Evolutionary conservation across 2,329 filamentous ascomycete genomes (phyloP), one percentile per base, ranked within the genome.

Genomic region (Fusarium verrucosum): DNA sequence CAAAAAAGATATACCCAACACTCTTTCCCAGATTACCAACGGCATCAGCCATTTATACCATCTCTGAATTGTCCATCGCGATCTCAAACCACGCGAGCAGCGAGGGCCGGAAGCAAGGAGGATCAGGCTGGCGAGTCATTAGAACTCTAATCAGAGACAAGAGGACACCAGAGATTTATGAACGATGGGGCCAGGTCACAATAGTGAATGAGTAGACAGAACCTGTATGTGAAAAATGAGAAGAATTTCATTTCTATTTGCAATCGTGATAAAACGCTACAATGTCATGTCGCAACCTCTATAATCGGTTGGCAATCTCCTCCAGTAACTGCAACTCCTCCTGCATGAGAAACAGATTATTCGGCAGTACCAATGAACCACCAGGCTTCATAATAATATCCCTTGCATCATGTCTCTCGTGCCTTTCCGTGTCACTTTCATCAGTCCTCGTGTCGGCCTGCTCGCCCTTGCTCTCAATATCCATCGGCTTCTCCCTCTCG

Each of bases 11-110:
- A 81, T 96, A 46, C 91, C 91, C 0, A 87, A 89, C 63, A 88
- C 96, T 3, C 80, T 99, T 33, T 90, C 92, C 57, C 95, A 99
- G 75, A 93, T 99, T 60, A 92, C 94, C 3, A 90, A 91, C 53
- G 95, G 95, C 32, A 86, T 99, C 26, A 89, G 89, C 56, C 94
- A 98, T 76, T 82, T 99, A 10, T 95, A 99, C 77, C 90, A 89
- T 17, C 84, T 98, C 38, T 91, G 95, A 61, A 97, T 99, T 72
- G 96, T 99, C 4, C 95, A 99, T 75, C 91, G 95, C 50, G 95
- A 99, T 73, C 86, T 99, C 72, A 99, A 99, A 76, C 95, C 95
- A n/a, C n/a, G n/a, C n/a, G n/a, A n/a, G n/a, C n/a, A n/a, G n/a
- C n/a, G n/a, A n/a, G n/a, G n/a, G n/a, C n/a, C n/a, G n/a, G n/a